Base-by-base conservation (phyloP, 495 filamentous ascomycete species). In the Venustampulla echinocandica region DNA sequence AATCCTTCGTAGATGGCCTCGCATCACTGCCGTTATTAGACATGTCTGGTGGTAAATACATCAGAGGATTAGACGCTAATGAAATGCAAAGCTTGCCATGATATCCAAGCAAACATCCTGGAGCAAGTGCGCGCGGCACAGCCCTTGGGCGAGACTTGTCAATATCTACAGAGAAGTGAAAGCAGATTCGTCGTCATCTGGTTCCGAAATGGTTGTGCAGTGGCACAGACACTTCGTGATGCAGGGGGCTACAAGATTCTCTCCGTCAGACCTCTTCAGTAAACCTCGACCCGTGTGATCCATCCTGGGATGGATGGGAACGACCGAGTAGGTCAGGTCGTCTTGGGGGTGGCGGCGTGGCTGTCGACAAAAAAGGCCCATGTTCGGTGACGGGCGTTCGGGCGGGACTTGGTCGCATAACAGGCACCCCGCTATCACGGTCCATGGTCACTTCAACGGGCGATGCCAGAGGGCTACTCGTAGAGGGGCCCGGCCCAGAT, bases 251-350 rank as follows among this genome's bases (percentile, higher is more conserved):
- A 30, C 7, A 30, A 30, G 27, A 7, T 46, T 46, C 44, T 41
- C 47, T 52, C 51, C 20, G 10, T 71, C 61, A 76, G 52, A 75
- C 65, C 46, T 69, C 62, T 58, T 79, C 75, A 7, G 65, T 70
- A 50, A 79, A 79, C 42, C 68, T 59, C 18, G 75, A 76, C 4
- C 49, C 56, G 34, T 68, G 66, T 19, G 71, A 73, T 19, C 69
- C 66, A 46, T 70, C 67, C 36, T 66, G 62, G 10, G 67, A 67
- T 20, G 62, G 62, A 18, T 65, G 69, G 21, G 65, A 68, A 38
- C 71, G 62, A 34, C 69, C 66, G 14, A 69, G 49, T n/a, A 60
- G 57, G 53, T 75, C 44, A 49, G 61, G 59, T 44, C 37, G 53
- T 56, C 32, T 54, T 19, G 49, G 19, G 13, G 60, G 44, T 5